These are phyloP conservation scores for Agaricales sp. DNA, from an alignment of 1,284 basidiomycete species.

Conservation along the genomic window DNA sequence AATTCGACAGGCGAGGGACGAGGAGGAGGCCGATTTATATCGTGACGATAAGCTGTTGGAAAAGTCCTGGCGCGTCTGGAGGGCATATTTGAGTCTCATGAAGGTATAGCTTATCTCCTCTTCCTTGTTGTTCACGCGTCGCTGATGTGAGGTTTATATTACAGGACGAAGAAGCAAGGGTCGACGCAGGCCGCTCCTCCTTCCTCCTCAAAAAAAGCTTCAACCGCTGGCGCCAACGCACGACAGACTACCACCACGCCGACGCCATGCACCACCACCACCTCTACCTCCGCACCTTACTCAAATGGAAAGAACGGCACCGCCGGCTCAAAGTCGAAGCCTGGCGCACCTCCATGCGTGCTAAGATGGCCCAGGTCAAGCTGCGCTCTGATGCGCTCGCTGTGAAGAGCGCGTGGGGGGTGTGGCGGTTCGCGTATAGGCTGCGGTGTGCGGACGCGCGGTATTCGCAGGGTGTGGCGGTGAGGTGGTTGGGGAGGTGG, in stretches of 20 bases:
- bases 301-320: not conserved
- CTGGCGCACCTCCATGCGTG: not conserved
- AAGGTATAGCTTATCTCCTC: not conserved
- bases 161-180: not conserved
- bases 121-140: not conserved
- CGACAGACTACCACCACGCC: not conserved
- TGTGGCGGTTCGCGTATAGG: not conserved
- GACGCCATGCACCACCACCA: not conserved
- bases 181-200: not conserved
- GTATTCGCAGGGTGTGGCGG: not conserved
- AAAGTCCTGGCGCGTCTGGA: not conserved
- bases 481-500: not conserved
- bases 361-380: not conserved
- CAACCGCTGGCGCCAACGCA: not conserved
- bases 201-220: not conserved
- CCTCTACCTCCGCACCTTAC: not conserved
- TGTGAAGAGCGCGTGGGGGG: not conserved
- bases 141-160: not conserved
- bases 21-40: constrained; percentile 17
- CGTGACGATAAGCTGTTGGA: not conserved
- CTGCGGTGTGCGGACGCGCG: not conserved
- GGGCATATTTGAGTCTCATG: not conserved
- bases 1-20: constrained; percentile 56
- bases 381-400: not conserved
- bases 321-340: not conserved